Percentiles rank a stretch among this genome's conserved stretches.
phyloP scores from a whole-genome alignment of 805 yeast genomes.

The Cyberlindnera saturnus region DNA sequence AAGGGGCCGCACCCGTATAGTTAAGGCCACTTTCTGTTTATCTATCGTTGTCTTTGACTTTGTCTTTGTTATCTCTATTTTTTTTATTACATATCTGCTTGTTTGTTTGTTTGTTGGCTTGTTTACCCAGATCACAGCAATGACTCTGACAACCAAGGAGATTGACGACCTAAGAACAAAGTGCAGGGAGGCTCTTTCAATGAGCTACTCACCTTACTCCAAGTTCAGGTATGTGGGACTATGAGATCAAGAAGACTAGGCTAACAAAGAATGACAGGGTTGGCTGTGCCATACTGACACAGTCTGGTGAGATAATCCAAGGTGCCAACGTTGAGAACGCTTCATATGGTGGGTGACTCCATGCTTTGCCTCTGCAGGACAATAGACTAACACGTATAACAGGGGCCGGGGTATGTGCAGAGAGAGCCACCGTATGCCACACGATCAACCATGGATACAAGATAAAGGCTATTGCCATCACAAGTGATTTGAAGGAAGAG shows the following conservation, averaged over 20 bases:
- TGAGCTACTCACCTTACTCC: conserved; percentile 45
- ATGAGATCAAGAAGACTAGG: background rate
- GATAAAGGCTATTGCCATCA: conserved; percentile 60
- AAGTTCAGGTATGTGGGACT: conserved; percentile 23
- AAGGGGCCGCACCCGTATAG: no score
- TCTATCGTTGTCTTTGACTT: no score
- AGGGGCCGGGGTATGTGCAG: conserved; percentile 70
- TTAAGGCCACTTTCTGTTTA: no score
- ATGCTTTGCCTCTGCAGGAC: background rate
- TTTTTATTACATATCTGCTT: no score
- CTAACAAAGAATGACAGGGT: conserved; percentile 39
- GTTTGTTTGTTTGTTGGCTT: no score
- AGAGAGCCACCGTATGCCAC: conserved; percentile 55
- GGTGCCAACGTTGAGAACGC: conserved; percentile 97
- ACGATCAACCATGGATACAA: conserved; percentile 43
- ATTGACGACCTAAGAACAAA: conserved; percentile 22
- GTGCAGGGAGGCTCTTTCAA: conserved; percentile 31
- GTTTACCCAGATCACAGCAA: no score
- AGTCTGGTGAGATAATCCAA: conserved; percentile 37
- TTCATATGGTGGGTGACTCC: conserved; percentile 53
- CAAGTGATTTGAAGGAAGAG: conserved; percentile 48
- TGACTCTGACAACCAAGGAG: conserved; percentile 12
- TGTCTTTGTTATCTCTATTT: no score
- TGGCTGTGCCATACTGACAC: conserved; percentile 68
- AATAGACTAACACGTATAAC: background rate